Conservation (phyloP, 192 early-diverging fungal species). For the Spizellomyces punctatus region DNA sequence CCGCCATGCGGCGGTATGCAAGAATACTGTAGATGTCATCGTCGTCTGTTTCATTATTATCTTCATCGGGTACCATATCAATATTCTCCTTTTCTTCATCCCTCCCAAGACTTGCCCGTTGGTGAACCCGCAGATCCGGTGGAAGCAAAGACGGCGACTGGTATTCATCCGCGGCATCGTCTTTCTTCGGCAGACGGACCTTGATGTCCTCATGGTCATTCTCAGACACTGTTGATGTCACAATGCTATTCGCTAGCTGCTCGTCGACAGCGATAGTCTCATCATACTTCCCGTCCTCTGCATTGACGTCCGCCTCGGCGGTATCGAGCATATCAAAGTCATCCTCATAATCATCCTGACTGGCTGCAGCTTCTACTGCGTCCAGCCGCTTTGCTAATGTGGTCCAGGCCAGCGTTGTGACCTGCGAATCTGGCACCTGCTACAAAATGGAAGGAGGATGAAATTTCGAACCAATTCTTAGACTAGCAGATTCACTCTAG, state of each 20-base stretch:
- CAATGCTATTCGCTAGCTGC: no score
- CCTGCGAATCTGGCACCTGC: no score
- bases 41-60: slow-evolving; percentile 17
- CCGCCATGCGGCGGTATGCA: slow-evolving; percentile 22
- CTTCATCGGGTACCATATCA: not conserved
- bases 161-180: not conserved
- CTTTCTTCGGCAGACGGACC: not conserved
- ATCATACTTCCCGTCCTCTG: not conserved
- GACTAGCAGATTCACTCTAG: no score
- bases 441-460: no score
- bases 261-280: no score
- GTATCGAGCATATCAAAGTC: not conserved
- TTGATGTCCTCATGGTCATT: not conserved
- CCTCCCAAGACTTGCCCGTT: not conserved
- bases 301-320: not conserved
- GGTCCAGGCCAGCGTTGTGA: not conserved
- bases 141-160: no score
- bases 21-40: slow-evolving; percentile 27
- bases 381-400: slow-evolving; percentile 2
- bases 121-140: no score
- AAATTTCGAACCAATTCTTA: no score
- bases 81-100: not conserved
- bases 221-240: not conserved
- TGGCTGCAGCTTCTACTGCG: slow-evolving; percentile 1
- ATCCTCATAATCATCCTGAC: not conserved